phyloP scores from a whole-genome alignment of 306 rosid genomes.

The Macrotyloma uniflorum region DNA sequence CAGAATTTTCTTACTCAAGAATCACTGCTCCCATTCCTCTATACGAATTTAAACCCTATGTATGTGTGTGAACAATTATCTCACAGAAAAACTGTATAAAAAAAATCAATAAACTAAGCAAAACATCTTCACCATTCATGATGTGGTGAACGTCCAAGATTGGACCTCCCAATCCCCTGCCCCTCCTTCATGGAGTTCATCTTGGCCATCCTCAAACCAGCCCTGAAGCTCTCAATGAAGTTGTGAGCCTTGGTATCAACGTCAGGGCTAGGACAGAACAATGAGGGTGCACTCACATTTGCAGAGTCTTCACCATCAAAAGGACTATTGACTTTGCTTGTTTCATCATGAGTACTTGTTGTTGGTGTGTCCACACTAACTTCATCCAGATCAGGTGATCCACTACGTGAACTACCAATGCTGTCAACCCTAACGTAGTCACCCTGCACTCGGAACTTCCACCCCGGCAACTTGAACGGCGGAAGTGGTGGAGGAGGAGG shows the following conservation, averaged over 20 bases:
- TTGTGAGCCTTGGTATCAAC: constrained; percentile 81
- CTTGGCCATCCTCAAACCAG: constrained; percentile 76
- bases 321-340: constrained; percentile 16
- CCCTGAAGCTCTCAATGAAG: constrained; percentile 78
- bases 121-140: not conserved
- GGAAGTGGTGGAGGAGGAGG: constrained; percentile 84
- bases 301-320: constrained; percentile 41
- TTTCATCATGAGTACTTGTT: constrained; percentile 14
- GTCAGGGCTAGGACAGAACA: constrained; percentile 86
- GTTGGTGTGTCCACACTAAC: constrained; percentile 50
- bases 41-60: constrained; percentile 31
- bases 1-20: constrained; percentile 23
- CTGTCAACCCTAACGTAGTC: constrained; percentile 77
- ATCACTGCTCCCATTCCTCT: constrained; percentile 25
- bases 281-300: constrained; percentile 5
- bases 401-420: constrained; percentile 65
- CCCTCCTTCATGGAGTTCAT: constrained; percentile 69
- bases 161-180: constrained; percentile 60
- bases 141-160: constrained; percentile 56
- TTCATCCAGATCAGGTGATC: constrained; percentile 73
- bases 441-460: constrained; percentile 64
- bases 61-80: constrained; percentile 31
- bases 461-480: constrained; percentile 58
- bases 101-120: not conserved
- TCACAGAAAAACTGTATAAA: not conserved